phyloP scores from a whole-genome alignment of 1,284 basidiomycete genomes.

The Cerioporus squamosus region DNA sequence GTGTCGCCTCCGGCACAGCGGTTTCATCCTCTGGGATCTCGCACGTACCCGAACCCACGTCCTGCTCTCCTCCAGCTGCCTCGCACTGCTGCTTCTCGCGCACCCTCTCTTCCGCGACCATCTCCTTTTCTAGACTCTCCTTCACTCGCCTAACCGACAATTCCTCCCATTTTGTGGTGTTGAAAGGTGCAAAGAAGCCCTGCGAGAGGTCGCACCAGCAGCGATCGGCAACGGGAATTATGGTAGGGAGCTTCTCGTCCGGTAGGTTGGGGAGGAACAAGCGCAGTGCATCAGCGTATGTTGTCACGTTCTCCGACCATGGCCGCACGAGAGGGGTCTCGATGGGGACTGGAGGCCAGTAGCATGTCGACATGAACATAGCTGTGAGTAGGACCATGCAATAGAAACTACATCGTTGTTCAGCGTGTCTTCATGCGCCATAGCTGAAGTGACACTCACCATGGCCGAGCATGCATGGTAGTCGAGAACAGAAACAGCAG shows the following conservation, averaged over 20 bases:
- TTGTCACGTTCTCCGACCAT: conserved; percentile 70
- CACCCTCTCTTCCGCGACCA: conserved; percentile 30
- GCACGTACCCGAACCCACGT: background rate
- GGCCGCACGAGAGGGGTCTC: conserved; percentile 62
- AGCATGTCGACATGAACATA: conserved; percentile 81
- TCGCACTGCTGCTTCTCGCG: conserved; percentile 24
- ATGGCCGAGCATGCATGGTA: conserved; percentile 77
- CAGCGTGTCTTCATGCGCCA: background rate
- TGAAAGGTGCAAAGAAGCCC: conserved; percentile 72
- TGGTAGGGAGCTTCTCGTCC: conserved; percentile 38
- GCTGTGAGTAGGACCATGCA: conserved; percentile 79
- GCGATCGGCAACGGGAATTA: conserved; percentile 68
- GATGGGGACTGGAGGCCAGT: conserved; percentile 79
- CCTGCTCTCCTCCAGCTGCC: conserved; percentile 29
- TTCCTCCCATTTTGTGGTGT: conserved; percentile 72
- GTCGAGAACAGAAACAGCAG: conserved; percentile 74
- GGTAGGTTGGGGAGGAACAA: conserved; percentile 36
- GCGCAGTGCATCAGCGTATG: conserved; percentile 66
- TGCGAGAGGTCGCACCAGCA: conserved; percentile 80
- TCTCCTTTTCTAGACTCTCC: conserved; percentile 42
- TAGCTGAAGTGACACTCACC: conserved; percentile 48
- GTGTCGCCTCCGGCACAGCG: background rate
- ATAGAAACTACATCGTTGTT: conserved; percentile 61
- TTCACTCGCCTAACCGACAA: conserved; percentile 55
- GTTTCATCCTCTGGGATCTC: background rate